phyloP scores from a whole-genome alignment of 1,284 basidiomycete species.

The Inonotus hispidus region DNA sequence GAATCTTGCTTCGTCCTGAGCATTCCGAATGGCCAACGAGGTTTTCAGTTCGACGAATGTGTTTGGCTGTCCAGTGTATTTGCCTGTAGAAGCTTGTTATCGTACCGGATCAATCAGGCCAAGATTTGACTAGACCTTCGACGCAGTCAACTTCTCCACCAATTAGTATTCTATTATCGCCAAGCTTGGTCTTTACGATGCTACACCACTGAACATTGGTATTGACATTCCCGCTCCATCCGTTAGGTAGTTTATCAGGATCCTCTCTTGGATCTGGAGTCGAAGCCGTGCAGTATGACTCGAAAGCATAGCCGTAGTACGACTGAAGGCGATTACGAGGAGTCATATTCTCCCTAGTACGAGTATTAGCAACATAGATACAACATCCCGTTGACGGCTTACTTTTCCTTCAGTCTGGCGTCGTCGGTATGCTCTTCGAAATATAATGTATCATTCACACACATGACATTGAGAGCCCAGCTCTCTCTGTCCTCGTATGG shows the following conservation, averaged over 20 bases:
- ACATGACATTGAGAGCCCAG: slow-evolving; percentile 85
- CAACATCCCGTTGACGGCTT: slow-evolving; percentile 22
- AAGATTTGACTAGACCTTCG: slow-evolving; percentile 41
- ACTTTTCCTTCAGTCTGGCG: slow-evolving; percentile 58
- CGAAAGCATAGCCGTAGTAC: slow-evolving; percentile 83
- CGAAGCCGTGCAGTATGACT: slow-evolving; percentile 74
- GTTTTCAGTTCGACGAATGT: slow-evolving; percentile 92
- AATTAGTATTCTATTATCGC: slow-evolving; percentile 73
- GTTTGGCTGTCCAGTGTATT: slow-evolving; percentile 52
- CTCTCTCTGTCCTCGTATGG: slow-evolving; percentile 77
- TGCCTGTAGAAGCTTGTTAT: slow-evolving; percentile 35
- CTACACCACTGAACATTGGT: slow-evolving; percentile 97
- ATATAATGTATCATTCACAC: slow-evolving; percentile 71
- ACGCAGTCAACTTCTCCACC: slow-evolving; percentile 97
- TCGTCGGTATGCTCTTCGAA: slow-evolving; percentile 76
- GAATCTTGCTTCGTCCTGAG: slow-evolving; percentile 69
- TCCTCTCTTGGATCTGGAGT: slow-evolving; percentile 25
- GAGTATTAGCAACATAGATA: slow-evolving; percentile 1
- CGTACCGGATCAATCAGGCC: neutral
- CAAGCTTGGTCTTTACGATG: slow-evolving; percentile 87
- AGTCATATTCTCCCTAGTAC: slow-evolving; percentile 54
- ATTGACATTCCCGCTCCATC: slow-evolving; percentile 86
- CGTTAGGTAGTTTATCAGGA: slow-evolving; percentile 37
- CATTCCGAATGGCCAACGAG: slow-evolving; percentile 69
- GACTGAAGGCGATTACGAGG: slow-evolving; percentile 53